These are phyloP conservation scores for Agaricus subrufescens DNA, from an alignment of 768 basidiomycete species.

Conservation along the genomic window DNA sequence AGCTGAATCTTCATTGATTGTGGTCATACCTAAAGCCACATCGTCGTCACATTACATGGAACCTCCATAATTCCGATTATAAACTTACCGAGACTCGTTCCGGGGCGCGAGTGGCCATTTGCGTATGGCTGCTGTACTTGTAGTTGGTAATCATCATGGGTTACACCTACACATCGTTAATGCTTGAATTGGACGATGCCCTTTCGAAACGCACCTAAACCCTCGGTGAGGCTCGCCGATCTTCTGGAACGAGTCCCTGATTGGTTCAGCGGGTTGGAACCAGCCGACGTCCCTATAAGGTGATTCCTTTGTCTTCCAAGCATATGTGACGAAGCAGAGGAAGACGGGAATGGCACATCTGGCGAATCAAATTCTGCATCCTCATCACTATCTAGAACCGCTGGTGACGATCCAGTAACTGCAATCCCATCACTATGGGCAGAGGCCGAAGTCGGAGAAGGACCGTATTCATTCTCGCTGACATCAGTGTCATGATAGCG, in stretches of 20 bases:
- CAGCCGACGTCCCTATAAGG: conserved; percentile 17
- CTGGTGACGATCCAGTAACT: conserved; percentile 12
- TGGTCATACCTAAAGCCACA: conserved; percentile 17
- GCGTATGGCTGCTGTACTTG: conserved; percentile 33
- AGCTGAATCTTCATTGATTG: conserved; percentile 22
- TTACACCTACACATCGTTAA: conserved; percentile 18
- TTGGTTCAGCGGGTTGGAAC: conserved; percentile 26
- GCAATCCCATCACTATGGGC: conserved; percentile 19
- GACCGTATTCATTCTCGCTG: conserved; percentile 33
- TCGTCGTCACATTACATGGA: background rate
- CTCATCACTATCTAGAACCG: conserved; percentile 27
- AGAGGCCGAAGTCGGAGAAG: background rate
- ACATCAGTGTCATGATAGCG: conserved; percentile 40
- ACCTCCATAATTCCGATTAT: background rate
- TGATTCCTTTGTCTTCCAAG: conserved; percentile 17
- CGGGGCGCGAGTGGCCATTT: conserved; percentile 25
- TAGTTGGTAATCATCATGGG: conserved; percentile 34
- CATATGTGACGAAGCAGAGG: conserved; percentile 17
- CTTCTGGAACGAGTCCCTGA: conserved; percentile 56
- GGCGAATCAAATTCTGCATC: conserved; percentile 27
- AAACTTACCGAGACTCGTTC: conserved; percentile 29
- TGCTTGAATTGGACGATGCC: background rate
- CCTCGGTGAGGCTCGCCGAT: conserved; percentile 77
- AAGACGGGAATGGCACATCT: conserved; percentile 18
- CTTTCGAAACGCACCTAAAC: conserved; percentile 31